Conservation (phyloP, 805 yeast species). For the Candida michaelii region DNA sequence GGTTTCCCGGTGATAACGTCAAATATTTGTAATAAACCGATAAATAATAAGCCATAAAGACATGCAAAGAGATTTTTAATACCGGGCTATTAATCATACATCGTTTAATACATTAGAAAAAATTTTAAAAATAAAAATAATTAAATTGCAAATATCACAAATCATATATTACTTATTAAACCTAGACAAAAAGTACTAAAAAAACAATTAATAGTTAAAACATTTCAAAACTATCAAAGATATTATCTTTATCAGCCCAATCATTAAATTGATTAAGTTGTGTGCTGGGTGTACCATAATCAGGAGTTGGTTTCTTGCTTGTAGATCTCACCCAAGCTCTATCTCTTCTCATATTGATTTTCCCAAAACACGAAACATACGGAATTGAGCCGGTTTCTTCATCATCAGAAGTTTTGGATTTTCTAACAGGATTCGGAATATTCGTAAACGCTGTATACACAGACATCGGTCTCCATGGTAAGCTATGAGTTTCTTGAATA, state of each 20-base stretch:
- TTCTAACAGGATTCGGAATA: slow-evolving; percentile 21
- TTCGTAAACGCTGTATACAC: slow-evolving; percentile 34
- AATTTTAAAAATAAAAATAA: no score
- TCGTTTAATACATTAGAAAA: no score
- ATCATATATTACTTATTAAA: background rate
- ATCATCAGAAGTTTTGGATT: slow-evolving; percentile 14
- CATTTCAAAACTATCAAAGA: background rate
- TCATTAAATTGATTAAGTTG: background rate
- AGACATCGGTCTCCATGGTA: slow-evolving; percentile 33
- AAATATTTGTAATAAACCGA: no score
- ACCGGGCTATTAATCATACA: no score
- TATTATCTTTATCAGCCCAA: background rate
- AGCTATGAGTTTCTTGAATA: slow-evolving; percentile 8
- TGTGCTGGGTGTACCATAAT: background rate
- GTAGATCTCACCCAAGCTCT: slow-evolving; percentile 38
- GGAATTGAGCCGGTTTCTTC: slow-evolving; percentile 21
- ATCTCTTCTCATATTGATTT: slow-evolving; percentile 38
- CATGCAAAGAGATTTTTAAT: no score
- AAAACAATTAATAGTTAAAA: background rate
- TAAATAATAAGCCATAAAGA: no score
- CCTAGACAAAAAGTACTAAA: no score
- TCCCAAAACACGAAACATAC: slow-evolving; percentile 35
- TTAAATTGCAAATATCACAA: no score
- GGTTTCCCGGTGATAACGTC: no score
- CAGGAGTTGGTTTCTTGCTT: slow-evolving; percentile 12